Conservation (phyloP, 768 basidiomycete species). For the Polyporus arcularius region DNA sequence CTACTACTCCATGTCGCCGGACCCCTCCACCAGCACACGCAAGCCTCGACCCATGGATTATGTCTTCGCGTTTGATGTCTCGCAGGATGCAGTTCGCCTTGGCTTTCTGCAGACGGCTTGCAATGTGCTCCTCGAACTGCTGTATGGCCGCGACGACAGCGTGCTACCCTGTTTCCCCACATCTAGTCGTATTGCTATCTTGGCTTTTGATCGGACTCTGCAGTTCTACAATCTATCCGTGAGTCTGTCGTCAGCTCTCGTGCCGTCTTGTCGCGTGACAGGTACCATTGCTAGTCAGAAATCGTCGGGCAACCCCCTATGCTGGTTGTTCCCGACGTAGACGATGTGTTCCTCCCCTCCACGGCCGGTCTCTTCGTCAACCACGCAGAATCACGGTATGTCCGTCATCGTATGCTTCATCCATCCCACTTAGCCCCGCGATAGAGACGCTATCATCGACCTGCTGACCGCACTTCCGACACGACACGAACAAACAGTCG, state of each 20-base stretch:
- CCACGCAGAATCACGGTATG: conserved; percentile 69
- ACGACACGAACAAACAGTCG: conserved; percentile 52
- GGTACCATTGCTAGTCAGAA: conserved; percentile 38
- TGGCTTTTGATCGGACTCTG: conserved; percentile 68
- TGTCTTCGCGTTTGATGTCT: conserved; percentile 89
- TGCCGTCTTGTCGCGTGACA: neutral
- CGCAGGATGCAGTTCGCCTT: conserved; percentile 60
- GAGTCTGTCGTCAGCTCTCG: conserved; percentile 34
- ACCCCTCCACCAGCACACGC: conserved; percentile 43
- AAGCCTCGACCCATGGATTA: conserved; percentile 68
- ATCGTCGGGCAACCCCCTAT: conserved; percentile 52
- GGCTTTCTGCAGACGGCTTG: conserved; percentile 75
- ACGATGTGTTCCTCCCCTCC: conserved; percentile 90
- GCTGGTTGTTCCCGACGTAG: conserved; percentile 83
- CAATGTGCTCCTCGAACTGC: conserved; percentile 53
- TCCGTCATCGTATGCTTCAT: conserved; percentile 3
- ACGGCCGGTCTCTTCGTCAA: conserved; percentile 74
- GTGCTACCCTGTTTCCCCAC: conserved; percentile 54
- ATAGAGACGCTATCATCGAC: conserved; percentile 58
- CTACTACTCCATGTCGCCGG: conserved; percentile 54
- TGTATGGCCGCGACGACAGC: conserved; percentile 62
- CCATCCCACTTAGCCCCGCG: neutral
- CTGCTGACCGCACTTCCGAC: conserved; percentile 67
- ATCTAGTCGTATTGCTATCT: conserved; percentile 64
- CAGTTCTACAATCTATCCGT: conserved; percentile 92